phyloP scores from a whole-genome alignment of 805 yeast genomes.

The Cyberlindnera nakhonratchasimensis region DNA sequence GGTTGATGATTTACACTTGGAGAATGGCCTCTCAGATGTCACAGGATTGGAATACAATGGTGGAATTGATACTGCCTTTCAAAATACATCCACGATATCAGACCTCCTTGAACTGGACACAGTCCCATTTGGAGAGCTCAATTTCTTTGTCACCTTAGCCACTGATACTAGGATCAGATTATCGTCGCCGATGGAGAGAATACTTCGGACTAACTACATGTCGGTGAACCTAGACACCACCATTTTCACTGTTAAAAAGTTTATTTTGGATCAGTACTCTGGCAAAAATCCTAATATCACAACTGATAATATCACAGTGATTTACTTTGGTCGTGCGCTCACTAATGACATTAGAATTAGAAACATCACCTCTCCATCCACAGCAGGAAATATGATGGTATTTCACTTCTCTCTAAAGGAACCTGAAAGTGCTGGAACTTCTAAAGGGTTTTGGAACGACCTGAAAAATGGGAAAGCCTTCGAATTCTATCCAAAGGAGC shows the following conservation, averaged over 20 bases:
- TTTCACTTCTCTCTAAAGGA: slow-evolving; percentile 25
- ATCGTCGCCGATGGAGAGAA: slow-evolving; percentile 20
- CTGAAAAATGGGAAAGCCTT: slow-evolving; percentile 26
- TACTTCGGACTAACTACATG: slow-evolving; percentile 14
- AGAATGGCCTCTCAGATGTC: slow-evolving; percentile 15
- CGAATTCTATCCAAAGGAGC: slow-evolving; percentile 31
- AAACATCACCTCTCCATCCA: slow-evolving; percentile 14
- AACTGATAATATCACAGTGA: slow-evolving; percentile 24
- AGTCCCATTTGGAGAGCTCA: slow-evolving; percentile 30
- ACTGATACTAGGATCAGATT: slow-evolving; percentile 28
- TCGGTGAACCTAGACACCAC: slow-evolving; percentile 21
- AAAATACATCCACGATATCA: slow-evolving; percentile 23
- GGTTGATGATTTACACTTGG: slow-evolving; percentile 17
- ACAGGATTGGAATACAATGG: slow-evolving; percentile 20
- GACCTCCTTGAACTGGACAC: slow-evolving; percentile 34
- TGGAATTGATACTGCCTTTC: slow-evolving; percentile 14
- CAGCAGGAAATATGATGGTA: slow-evolving; percentile 4
- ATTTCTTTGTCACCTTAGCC: slow-evolving; percentile 25
- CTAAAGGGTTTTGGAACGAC: slow-evolving; percentile 29
- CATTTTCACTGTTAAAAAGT: slow-evolving; percentile 23
- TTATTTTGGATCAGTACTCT: slow-evolving; percentile 25
- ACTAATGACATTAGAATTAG: slow-evolving; percentile 19
- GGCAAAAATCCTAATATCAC: slow-evolving; percentile 16
- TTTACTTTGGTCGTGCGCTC: slow-evolving; percentile 26
- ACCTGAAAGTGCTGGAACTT: slow-evolving; percentile 9